Conservation (phyloP, 2,329 filamentous ascomycete species). For the Fusarium pseudograminearum region DNA sequence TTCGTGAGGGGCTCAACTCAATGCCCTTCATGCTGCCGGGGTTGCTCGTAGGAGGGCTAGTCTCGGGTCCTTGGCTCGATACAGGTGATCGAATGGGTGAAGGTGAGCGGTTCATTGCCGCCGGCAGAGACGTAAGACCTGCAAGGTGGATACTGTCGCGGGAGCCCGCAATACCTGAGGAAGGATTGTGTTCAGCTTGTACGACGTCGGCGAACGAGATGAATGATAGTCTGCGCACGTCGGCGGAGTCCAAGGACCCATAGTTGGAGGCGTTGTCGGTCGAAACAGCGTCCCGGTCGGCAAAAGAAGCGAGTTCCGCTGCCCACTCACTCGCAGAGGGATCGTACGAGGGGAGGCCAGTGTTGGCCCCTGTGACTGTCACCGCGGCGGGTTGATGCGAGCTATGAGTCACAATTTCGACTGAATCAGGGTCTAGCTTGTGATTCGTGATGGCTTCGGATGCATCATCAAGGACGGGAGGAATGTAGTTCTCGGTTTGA, state of each 20-base stretch:
- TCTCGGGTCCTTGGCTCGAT: conserved; percentile 75
- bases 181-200: conserved; percentile 80
- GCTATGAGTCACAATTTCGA: conserved; percentile 91
- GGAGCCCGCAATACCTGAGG: conserved; percentile 62
- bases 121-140: conserved; percentile 72
- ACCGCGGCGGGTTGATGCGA: conserved; percentile 83
- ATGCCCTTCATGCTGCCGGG: conserved; percentile 78
- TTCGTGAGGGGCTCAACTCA: conserved; percentile 75
- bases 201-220: conserved; percentile 98
- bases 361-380: conserved; percentile 68
- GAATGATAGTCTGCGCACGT: conserved; percentile 88
- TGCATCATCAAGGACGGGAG: conserved; percentile 89
- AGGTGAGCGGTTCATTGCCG: conserved; percentile 73
- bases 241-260: conserved; percentile 77
- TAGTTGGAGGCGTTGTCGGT: conserved; percentile 79
- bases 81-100: conserved; percentile 84
- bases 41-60: conserved; percentile 81
- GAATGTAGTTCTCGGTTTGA: conserved; percentile 93
- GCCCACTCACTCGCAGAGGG: conserved; percentile 64
- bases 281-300: conserved; percentile 56
- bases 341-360: conserved; percentile 53
- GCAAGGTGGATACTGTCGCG: conserved; percentile 78
- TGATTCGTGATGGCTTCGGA: conserved; percentile 92
- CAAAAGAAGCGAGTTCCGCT: conserved; percentile 68
- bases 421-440: conserved; percentile 84